Percentiles rank a stretch among this genome's conserved stretches.
These are phyloP conservation scores for Tulasnella sp. DNA, from an alignment of 768 basidiomycete genomes.

Conservation along the genomic window DNA sequence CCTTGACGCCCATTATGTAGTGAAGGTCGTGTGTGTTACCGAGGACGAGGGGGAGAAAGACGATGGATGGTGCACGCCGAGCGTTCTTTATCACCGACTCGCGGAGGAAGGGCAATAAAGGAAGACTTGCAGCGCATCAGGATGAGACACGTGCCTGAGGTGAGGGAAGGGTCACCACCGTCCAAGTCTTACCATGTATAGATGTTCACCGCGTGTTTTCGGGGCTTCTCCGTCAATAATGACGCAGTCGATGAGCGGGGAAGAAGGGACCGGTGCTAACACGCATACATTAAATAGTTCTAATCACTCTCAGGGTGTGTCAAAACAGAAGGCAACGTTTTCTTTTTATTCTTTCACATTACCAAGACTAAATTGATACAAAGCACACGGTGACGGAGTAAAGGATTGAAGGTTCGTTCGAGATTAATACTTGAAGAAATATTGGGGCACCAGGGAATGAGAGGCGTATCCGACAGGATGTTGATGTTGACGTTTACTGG, in stretches of 20 bases:
- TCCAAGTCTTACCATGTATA: not conserved
- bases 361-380: slow-evolving; percentile 3
- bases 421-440: not conserved
- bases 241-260: slow-evolving; percentile 2
- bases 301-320: not conserved
- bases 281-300: not conserved
- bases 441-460: not conserved
- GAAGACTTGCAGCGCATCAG: not conserved
- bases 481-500: slow-evolving; percentile 21
- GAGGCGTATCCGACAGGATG: not conserved
- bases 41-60: not conserved
- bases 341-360: slow-evolving; percentile 11
- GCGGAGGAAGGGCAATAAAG: not conserved
- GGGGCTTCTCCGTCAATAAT: not conserved
- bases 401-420: not conserved
- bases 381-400: not conserved
- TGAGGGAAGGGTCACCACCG: not conserved
- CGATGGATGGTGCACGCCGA: not conserved
- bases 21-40: not conserved
- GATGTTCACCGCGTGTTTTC: not conserved
- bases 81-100: not conserved
- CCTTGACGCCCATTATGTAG: not conserved
- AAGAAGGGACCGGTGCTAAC: not conserved
- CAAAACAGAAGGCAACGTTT: not conserved
- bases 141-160: not conserved